Evolutionary conservation across 139 green algal genomes (phyloP).

Genomic region (Chlamydomonas sphaeroides): DNA sequence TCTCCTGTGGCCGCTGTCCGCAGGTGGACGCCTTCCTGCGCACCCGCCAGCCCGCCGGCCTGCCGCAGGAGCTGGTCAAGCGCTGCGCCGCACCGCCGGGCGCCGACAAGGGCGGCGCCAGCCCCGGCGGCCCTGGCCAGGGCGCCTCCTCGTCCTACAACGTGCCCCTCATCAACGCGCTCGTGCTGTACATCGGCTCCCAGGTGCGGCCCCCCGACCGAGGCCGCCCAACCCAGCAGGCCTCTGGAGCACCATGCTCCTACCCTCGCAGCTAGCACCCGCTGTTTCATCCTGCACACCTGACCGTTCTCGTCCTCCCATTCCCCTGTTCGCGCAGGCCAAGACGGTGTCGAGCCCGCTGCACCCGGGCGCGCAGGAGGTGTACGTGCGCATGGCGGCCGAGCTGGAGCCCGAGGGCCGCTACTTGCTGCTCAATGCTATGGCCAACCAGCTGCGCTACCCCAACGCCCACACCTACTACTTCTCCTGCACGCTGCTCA

Average conservation of each 20-base stretch:
- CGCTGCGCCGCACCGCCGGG: slow-evolving; percentile 62
- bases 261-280: too few species aligned
- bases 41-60: slow-evolving; percentile 50
- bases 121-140: background rate
- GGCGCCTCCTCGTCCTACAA: slow-evolving; percentile 77
- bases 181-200: slow-evolving; percentile 95
- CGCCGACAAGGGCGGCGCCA: slow-evolving; percentile 3
- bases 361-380: slow-evolving; percentile 43
- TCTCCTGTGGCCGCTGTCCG: too few species aligned
- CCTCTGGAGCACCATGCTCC: too few species aligned
- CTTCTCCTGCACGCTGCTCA: slow-evolving; percentile 96
- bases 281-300: slow-evolving; percentile 7
- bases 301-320: background rate
- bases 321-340: background rate
- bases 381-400: slow-evolving; percentile 50
- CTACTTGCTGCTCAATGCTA: slow-evolving; percentile 96
- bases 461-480: slow-evolving; percentile 99
- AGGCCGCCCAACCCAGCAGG: too few species aligned
- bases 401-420: slow-evolving; percentile 93
- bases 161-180: slow-evolving; percentile 85
- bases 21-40: slow-evolving; percentile 72
- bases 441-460: slow-evolving; percentile 99
- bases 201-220: too few species aligned
- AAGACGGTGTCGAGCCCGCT: slow-evolving; percentile 35
- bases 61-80: slow-evolving; percentile 70